Percentiles rank a stretch among this genome's conserved stretches.
Conservation (phyloP, 495 filamentous ascomycete species). For the Aspergillus funiculosus region DNA sequence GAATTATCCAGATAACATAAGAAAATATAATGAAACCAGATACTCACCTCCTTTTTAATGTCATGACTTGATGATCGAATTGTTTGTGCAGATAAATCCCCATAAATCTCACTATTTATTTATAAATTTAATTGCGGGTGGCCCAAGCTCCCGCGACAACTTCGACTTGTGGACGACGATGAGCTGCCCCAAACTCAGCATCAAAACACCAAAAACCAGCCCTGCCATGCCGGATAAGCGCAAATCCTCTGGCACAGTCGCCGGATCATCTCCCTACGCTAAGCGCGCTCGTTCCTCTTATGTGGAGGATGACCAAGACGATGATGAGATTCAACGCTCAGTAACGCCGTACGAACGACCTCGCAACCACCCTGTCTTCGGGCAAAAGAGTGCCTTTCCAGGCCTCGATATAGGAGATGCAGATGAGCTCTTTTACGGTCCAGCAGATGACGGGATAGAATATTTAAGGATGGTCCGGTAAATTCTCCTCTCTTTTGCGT, state of each 20-base stretch:
- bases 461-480: constrained; percentile 81
- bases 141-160: constrained; percentile 23
- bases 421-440: constrained; percentile 45
- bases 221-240: constrained; percentile 34
- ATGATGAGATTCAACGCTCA: constrained; percentile 9
- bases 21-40: constrained; percentile 2
- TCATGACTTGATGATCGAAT: too few relatives aligned
- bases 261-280: constrained; percentile 16
- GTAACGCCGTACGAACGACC: constrained; percentile 33
- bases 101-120: too few relatives aligned
- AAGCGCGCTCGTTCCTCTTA: constrained; percentile 32
- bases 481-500: constrained; percentile 27
- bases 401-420: constrained; percentile 55
- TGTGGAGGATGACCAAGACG: constrained; percentile 22
- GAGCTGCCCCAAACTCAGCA: constrained; percentile 5
- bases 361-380: constrained; percentile 59
- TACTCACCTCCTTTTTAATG: not conserved
- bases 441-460: constrained; percentile 57
- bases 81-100: too few relatives aligned
- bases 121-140: too few relatives aligned
- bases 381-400: constrained; percentile 73
- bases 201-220: constrained; percentile 5
- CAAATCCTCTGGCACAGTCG: constrained; percentile 22
- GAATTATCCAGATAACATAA: constrained; percentile 8
- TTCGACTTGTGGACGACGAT: too few relatives aligned